Evolutionary conservation across 768 basidiomycete genomes (phyloP), one percentile per base, ranked within the genome.

Genomic region (Porpolomopsis calyptriformis): DNA sequence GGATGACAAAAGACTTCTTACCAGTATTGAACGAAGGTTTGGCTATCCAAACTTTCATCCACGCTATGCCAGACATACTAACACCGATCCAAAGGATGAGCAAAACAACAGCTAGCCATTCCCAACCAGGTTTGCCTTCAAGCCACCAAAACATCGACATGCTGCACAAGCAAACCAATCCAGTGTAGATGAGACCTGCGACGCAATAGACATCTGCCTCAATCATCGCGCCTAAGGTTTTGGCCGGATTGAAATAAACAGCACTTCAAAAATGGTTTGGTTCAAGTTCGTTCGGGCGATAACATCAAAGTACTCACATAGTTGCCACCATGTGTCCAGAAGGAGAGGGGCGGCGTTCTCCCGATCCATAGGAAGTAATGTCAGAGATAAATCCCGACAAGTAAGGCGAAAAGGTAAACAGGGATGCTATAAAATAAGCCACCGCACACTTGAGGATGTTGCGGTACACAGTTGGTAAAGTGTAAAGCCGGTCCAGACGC

Each of bases 281-380:
- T 26, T 8, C 20, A 35, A 18, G 7, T 26, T 25, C 34, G 25
- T 20, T 18, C 35, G 23, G 33, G 49, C 31, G 43, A 40, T 19
- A 12, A 23, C 33, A 20, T 10, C 1, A 7, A 27, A 25, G 22
- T n/a, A 66, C 84, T 58, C 60, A 92, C 91, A 96, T 76, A 2
- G 92, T 92, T 7, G 92, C 89, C 7, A 94, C 83, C 82, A 94
- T 81, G 64, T 96, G 92, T 1, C 82, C 89, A 49, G 83, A 82
- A 8, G 83, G 80, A 11, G 82, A 78, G 2, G 86, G 85, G n/a
- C 62, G 60, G 14, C 63, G 61, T 12, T 69, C 68, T 7, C 70
- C 66, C 49, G 76, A 65, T 35, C 72, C 69, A 54, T 72, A 68
- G 3, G 74, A 67, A 5, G 76, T 66, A 50, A 82, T 52, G 57